These are phyloP conservation scores for Beauveria caledonica DNA, from an alignment of 2,329 filamentous ascomycete genomes.

Conservation along the genomic window DNA sequence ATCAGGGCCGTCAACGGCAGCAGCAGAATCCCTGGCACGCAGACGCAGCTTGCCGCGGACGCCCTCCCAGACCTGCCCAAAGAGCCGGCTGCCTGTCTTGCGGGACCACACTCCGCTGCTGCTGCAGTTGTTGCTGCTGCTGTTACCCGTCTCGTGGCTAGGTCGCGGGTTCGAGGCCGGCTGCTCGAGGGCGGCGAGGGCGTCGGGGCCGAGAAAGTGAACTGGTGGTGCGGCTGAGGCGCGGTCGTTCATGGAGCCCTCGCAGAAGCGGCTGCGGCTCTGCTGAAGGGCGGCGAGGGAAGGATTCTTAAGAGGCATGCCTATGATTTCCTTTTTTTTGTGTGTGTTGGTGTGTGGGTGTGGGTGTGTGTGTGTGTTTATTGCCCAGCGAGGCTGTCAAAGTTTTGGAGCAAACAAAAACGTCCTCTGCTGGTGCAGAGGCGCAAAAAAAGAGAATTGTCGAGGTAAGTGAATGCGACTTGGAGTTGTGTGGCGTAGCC, in stretches of 20 bases:
- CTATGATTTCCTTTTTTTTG: constrained; percentile 20
- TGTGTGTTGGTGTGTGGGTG: background rate
- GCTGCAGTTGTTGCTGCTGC: constrained; percentile 8
- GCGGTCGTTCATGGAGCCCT: constrained; percentile 83
- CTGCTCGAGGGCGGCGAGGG: constrained; percentile 24
- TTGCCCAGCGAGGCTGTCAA: too few species aligned
- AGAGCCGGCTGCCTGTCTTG: constrained; percentile 16
- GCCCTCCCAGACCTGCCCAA: constrained; percentile 32
- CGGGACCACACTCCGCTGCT: constrained; percentile 6
- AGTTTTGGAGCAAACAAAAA: background rate
- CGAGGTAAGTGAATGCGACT: too few species aligned
- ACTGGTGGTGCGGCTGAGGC: constrained; percentile 62
- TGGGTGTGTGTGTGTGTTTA: too few species aligned
- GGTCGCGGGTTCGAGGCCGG: constrained; percentile 11
- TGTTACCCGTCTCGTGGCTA: background rate
- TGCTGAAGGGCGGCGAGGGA: constrained; percentile 24
- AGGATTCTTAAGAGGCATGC: constrained; percentile 19
- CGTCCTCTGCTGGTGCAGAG: too few species aligned
- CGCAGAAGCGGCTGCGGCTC: constrained; percentile 52
- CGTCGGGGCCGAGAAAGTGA: constrained; percentile 48
- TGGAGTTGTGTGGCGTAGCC: too few species aligned
- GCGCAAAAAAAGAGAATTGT: too few species aligned
- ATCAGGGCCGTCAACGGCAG: background rate
- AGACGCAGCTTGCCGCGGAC: constrained; percentile 26
- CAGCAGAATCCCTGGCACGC: background rate